These are phyloP conservation scores for Kwoniella mangroviensis DNA, from an alignment of 768 basidiomycete genomes.

Conservation along the genomic window DNA sequence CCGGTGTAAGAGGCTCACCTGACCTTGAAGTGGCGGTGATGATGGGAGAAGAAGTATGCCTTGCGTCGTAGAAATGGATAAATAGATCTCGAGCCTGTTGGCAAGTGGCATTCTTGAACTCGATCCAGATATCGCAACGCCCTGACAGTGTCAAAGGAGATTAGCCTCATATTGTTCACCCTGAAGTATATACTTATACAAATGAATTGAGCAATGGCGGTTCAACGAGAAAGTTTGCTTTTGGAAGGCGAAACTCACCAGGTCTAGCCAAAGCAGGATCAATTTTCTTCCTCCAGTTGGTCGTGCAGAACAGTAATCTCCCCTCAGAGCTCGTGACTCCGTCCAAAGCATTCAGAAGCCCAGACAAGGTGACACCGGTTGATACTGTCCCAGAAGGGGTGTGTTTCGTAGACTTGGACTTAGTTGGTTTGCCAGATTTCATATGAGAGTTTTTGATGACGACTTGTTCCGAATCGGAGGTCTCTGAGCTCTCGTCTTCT, in stretches of 20 bases:
- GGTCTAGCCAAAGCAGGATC: conserved; percentile 10
- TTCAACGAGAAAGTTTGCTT: too few relatives aligned
- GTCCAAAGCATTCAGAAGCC: conserved; percentile 22
- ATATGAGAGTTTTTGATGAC: too few relatives aligned
- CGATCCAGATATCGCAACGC: conserved; percentile 82
- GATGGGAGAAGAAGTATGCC: not conserved
- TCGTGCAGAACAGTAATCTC: conserved; percentile 19
- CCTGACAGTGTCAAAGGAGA: not conserved
- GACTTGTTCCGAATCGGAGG: too few relatives aligned
- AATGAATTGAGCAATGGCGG: too few relatives aligned
- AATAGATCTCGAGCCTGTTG: conserved; percentile 59
- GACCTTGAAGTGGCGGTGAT: too few relatives aligned
- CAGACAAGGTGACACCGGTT: conserved; percentile 12
- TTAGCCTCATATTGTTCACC: not conserved
- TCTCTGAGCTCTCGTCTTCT: too few relatives aligned
- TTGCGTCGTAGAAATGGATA: conserved; percentile 29
- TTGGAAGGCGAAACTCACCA: not conserved
- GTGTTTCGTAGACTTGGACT: too few relatives aligned
- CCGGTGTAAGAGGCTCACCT: not conserved
- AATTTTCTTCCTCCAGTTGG: conserved; percentile 4
- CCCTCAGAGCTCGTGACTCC: conserved; percentile 19
- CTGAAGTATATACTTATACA: too few relatives aligned
- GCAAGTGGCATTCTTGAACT: conserved; percentile 78
- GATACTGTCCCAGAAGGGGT: too few relatives aligned
- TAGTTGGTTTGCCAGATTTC: conserved; percentile 23